Percentiles rank a stretch among this genome's conserved stretches.
phyloP scores from a whole-genome alignment of 805 yeast genomes.

The Pichia ethanolica region DNA sequence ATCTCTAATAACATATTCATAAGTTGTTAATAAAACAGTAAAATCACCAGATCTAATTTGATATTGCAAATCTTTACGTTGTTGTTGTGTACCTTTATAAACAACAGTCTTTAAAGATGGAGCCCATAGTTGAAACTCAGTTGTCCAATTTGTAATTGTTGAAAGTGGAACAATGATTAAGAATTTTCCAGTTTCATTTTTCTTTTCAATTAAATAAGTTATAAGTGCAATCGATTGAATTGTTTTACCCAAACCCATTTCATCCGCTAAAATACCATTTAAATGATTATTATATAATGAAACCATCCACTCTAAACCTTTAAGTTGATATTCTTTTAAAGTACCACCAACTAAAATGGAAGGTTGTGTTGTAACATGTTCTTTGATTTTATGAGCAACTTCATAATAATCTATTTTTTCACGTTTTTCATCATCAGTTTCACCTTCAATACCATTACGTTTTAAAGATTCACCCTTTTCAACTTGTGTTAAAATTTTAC shows the following conservation, averaged over 20 bases:
- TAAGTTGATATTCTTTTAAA: constrained; percentile 67
- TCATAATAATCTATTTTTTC: constrained; percentile 73
- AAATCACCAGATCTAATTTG: constrained; percentile 63
- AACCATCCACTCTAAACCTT: constrained; percentile 63
- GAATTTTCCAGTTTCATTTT: constrained; percentile 60
- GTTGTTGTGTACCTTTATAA: constrained; percentile 71
- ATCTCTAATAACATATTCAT: constrained; percentile 74
- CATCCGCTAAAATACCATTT: constrained; percentile 61
- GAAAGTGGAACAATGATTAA: constrained; percentile 79
- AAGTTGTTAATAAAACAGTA: constrained; percentile 72
- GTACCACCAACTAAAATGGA: constrained; percentile 66
- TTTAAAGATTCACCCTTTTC: constrained; percentile 18
- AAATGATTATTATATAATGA: constrained; percentile 53
- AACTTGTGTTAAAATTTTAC: constrained; percentile 28
- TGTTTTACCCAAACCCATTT: constrained; percentile 63
- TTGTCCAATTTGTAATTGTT: constrained; percentile 77
- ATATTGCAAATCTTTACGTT: constrained; percentile 57
- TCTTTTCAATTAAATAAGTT: constrained; percentile 61
- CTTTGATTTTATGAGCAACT: constrained; percentile 72
- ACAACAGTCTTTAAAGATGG: constrained; percentile 66
- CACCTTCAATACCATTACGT: constrained; percentile 9
- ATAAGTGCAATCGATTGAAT: constrained; percentile 73
- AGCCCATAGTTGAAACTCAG: constrained; percentile 86
- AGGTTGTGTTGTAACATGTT: constrained; percentile 61
- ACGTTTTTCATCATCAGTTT: constrained; percentile 34